These are phyloP conservation scores for Beauveria brongniartii DNA, from an alignment of 2,329 filamentous ascomycete genomes.

Conservation along the genomic window DNA sequence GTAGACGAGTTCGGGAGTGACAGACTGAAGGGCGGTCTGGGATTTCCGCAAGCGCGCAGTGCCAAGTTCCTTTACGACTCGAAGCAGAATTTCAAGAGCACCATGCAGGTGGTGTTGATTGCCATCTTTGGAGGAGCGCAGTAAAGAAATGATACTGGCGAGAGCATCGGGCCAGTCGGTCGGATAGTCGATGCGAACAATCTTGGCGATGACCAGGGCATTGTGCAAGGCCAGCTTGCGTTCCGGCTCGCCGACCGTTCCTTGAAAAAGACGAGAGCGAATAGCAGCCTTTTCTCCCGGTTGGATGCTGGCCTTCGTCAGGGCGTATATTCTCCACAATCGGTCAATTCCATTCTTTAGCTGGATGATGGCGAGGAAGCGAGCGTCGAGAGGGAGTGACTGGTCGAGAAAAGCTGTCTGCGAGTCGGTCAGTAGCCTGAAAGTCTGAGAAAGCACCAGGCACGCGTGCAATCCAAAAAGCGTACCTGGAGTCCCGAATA, in stretches of 20 bases:
- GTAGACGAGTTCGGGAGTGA: conserved; percentile 77
- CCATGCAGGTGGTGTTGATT: conserved; percentile 62
- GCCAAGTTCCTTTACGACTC: conserved; percentile 84
- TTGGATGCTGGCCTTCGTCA: conserved; percentile 55
- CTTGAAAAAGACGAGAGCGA: conserved; percentile 64
- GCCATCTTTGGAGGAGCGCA: conserved; percentile 45
- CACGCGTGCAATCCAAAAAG: neutral
- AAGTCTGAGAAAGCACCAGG: neutral
- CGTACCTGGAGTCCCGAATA: conserved; percentile 61
- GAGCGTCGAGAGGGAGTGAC: conserved; percentile 65
- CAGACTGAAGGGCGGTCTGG: conserved; percentile 66
- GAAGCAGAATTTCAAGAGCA: conserved; percentile 67
- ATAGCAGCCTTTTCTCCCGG: conserved; percentile 71
- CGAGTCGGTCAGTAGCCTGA: conserved; percentile 13
- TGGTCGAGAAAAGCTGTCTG: conserved; percentile 77
- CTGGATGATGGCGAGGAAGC: conserved; percentile 86
- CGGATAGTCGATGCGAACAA: conserved; percentile 84
- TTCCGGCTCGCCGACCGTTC: conserved; percentile 69
- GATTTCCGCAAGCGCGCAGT: conserved; percentile 70
- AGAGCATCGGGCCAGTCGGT: conserved; percentile 68
- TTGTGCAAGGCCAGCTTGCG: conserved; percentile 75
- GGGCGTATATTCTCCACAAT: conserved; percentile 68
- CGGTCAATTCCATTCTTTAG: conserved; percentile 95
- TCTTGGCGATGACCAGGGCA: conserved; percentile 78
- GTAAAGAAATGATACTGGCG: conserved; percentile 50